Evolutionary conservation across 441 rosid genomes (phyloP), one percentile per base, ranked within the genome.

Genomic region (Theobroma grandiflorum): DNA sequence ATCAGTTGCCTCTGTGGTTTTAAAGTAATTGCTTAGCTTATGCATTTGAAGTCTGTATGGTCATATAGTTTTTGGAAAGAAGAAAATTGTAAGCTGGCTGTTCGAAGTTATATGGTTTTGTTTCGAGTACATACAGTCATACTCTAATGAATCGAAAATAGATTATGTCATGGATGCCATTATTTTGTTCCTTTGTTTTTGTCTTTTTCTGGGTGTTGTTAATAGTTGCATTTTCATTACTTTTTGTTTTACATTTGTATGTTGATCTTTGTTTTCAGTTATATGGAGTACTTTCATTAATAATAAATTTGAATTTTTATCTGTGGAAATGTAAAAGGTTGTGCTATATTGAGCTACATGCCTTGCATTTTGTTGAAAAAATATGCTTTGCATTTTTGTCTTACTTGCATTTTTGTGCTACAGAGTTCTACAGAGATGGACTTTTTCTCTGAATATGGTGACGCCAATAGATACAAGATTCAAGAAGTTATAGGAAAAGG

Each of bases 371-470:
- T 71, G 1, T 16, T 12, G 20, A 2, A 40, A 18, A 64, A 9
- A 22, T 42, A 26, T 71, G 59, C 59, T 40, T 4, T 15, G 58
- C 49, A 8, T 38, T 11, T 26, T 74, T 45, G 49, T 73, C 52
- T 20, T 72, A n/a, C 62, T 33, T 63, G 50, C 20, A 26, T 55
- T 47, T 72, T 78, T 52, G 62, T 73, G 40, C 55, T 64, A 75
- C 92, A 92, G 96, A 85, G 81, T 76, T 84, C 87, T 71, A 82
- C 86, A 59, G 96, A 92, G 89, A 85, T 88, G 88, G 96, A 92
- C 80, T 91, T 92, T 84, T 92, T 90, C 78, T 87, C 96, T 2
- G 94, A 92, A 84, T 92, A 92, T 81, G 94, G 96, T 47, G 96
- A 92, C 74, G 94, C 92, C 45, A 92, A 38, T 80, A 84, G 94